Evolutionary conservation across 1,139 yeast genomes (phyloP).

Genomic region (Kodamaea fungicola): DNA sequence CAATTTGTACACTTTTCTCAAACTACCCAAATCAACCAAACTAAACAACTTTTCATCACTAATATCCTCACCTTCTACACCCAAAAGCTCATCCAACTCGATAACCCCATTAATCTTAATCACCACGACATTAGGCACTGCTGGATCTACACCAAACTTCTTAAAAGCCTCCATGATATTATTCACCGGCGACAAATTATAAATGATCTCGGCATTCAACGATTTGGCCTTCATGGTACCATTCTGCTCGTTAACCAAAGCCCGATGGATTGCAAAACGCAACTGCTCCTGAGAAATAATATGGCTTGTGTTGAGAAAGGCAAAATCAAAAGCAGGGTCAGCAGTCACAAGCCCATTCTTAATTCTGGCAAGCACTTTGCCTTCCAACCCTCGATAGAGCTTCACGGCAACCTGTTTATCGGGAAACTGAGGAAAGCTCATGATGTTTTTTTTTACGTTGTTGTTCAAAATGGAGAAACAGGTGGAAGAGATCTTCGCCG

Average conservation of each 20-base stretch:
- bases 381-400: conserved; percentile 19
- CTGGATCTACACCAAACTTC: conserved; percentile 38
- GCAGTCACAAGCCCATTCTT: conserved; percentile 29
- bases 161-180: conserved; percentile 43
- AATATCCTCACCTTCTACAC: conserved; percentile 14
- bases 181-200: conserved; percentile 41
- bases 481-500: background rate
- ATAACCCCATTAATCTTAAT: conserved; percentile 16
- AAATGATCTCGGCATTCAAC: conserved; percentile 40
- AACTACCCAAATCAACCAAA: conserved; percentile 26
- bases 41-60: conserved; percentile 23
- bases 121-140: conserved; percentile 26
- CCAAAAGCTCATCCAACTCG: conserved; percentile 13
- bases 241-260: conserved; percentile 26
- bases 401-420: conserved; percentile 22
- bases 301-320: conserved; percentile 37
- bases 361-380: conserved; percentile 20
- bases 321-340: conserved; percentile 35
- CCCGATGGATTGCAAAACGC: conserved; percentile 30
- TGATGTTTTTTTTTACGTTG: background rate
- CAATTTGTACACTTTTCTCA: conserved; percentile 39
- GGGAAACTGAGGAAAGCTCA: conserved; percentile 35
- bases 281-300: conserved; percentile 38
- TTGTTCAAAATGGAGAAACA: background rate
- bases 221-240: conserved; percentile 37